Evolutionary conservation across 2,329 filamentous ascomycete genomes (phyloP).

Genomic region (Pyrenophora teres): DNA sequence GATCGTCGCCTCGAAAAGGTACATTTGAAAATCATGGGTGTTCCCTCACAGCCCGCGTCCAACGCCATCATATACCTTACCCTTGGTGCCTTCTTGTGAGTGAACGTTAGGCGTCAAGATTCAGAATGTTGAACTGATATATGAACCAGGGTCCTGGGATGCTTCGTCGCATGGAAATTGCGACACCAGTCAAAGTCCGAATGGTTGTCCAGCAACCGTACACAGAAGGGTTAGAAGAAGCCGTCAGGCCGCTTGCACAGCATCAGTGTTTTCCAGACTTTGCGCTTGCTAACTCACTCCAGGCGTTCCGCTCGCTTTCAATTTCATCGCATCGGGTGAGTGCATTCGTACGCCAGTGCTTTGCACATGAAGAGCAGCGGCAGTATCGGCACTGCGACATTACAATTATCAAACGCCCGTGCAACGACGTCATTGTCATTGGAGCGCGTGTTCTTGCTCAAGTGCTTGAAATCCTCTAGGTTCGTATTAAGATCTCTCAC

Average conservation of each 20-base stretch:
- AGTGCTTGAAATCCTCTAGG: conserved; percentile 35
- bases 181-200: conserved; percentile 69
- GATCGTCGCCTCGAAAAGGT: conserved; percentile 4
- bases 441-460: conserved; percentile 20
- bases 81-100: conserved; percentile 77
- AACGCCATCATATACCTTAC: conserved; percentile 84
- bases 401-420: conserved; percentile 5
- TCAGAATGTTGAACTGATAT: conserved; percentile 15
- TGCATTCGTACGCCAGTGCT: conserved; percentile 52
- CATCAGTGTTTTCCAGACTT: conserved; percentile 2
- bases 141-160: conserved; percentile 63
- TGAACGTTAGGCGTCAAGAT: conserved; percentile 9
- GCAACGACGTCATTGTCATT: conserved; percentile 5
- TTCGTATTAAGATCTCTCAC: conserved; percentile 50
- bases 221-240: conserved; percentile 71
- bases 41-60: conserved; percentile 74
- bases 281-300: conserved; percentile 28
- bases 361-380: conserved; percentile 58
- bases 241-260: conserved; percentile 9
- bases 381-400: conserved; percentile 60
- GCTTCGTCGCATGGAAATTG: conserved; percentile 60
- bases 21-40: conserved; percentile 62
- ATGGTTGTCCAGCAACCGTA: conserved; percentile 76
- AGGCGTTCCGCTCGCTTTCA: conserved; percentile 82
- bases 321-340: conserved; percentile 93